phyloP scores from a whole-genome alignment of 2,329 filamentous ascomycete species.

The Beauveria rudraprayagi region DNA sequence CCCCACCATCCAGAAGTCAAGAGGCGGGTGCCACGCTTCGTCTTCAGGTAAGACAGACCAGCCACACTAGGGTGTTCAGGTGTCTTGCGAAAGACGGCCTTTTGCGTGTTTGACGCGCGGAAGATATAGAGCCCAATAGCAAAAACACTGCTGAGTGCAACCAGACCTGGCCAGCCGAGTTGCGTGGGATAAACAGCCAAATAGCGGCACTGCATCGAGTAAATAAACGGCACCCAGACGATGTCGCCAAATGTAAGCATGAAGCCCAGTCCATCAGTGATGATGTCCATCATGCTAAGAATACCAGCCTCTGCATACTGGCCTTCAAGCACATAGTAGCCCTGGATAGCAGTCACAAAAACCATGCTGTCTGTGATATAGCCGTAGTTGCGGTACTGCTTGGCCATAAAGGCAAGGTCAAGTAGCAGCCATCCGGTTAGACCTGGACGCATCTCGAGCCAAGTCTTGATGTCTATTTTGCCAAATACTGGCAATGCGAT shows the following conservation, averaged over 20 bases:
- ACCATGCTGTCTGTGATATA: constrained; percentile 76
- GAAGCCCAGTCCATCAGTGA: constrained; percentile 80
- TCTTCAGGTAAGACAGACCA: constrained; percentile 76
- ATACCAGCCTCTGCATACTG: constrained; percentile 80
- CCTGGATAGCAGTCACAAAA: constrained; percentile 65
- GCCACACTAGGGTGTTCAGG: constrained; percentile 68
- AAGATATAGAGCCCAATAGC: constrained; percentile 73
- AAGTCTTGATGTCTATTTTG: constrained; percentile 80
- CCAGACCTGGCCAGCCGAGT: constrained; percentile 57
- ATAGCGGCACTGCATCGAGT: constrained; percentile 74
- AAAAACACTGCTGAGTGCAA: constrained; percentile 57
- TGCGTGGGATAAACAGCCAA: constrained; percentile 70
- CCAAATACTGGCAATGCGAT: constrained; percentile 68
- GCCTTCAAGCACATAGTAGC: constrained; percentile 72
- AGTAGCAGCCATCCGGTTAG: constrained; percentile 79
- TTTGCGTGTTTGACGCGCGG: constrained; percentile 80
- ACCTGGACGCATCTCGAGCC: constrained; percentile 78
- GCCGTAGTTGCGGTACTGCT: constrained; percentile 76
- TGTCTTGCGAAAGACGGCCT: constrained; percentile 84
- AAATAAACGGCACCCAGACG: constrained; percentile 83
- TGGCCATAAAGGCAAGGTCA: constrained; percentile 72
- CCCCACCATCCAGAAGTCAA: constrained; percentile 89
- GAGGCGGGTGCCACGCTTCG: constrained; percentile 67
- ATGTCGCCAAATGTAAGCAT: constrained; percentile 90
- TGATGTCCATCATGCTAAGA: constrained; percentile 86